These are phyloP conservation scores for Acrocalymma vagum DNA, from an alignment of 2,329 filamentous ascomycete species.

Conservation along the genomic window DNA sequence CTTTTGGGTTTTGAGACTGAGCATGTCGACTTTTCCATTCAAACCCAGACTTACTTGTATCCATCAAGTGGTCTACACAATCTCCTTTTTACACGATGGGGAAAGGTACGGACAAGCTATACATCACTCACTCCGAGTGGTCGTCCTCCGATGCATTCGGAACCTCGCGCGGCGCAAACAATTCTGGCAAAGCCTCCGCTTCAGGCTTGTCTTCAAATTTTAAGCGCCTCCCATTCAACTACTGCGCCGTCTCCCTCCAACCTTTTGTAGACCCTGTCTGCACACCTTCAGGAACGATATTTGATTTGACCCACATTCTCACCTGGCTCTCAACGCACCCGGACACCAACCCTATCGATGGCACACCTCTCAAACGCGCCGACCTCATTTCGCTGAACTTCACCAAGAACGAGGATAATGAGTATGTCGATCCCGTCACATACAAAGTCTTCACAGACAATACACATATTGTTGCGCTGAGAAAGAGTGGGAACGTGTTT, in stretches of 20 bases:
- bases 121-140: conserved; percentile 98
- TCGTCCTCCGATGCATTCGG: conserved; percentile 88
- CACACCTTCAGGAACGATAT: conserved; percentile 85
- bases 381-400: conserved; percentile 94
- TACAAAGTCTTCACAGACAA: conserved; percentile 99
- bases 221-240: conserved; percentile 94
- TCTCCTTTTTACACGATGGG: too few relatives aligned
- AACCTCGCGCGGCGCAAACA: conserved; percentile 76
- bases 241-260: conserved; percentile 94
- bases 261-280: conserved; percentile 96
- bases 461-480: conserved; percentile 91
- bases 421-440: conserved; percentile 94
- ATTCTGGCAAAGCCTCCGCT: conserved; percentile 61
- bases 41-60: too few relatives aligned
- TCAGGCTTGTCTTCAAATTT: conserved; percentile 69
- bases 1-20: too few relatives aligned
- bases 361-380: conserved; percentile 76
- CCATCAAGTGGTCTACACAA: too few relatives aligned
- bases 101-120: conserved; percentile 53
- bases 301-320: conserved; percentile 93
- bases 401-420: conserved; percentile 87
- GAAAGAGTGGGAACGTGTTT: conserved; percentile 91
- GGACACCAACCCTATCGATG: conserved; percentile 89
- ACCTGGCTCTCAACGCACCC: conserved; percentile 96
- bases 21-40: too few relatives aligned